Evolutionary conservation across 164 flowering plant genomes (phyloP).

Genomic region (Magnolia officinalis): DNA sequence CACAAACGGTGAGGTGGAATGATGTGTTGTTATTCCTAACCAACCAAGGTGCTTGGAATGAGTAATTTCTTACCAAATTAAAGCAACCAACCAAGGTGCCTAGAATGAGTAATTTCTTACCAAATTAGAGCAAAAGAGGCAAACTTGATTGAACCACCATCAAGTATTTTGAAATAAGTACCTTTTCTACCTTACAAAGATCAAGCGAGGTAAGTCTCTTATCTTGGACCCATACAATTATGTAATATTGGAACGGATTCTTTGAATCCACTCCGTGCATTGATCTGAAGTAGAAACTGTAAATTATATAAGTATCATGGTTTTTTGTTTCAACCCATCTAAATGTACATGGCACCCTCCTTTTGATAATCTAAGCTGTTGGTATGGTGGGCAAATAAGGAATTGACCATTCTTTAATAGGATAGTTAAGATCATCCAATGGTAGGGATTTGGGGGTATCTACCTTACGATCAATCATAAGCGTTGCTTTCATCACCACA

Average conservation of each 20-base stretch:
- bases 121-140: constrained; percentile 2
- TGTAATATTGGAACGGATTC: constrained; percentile 63
- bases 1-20: constrained; percentile 84
- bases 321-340: no score
- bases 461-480: no score
- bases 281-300: constrained; percentile 32
- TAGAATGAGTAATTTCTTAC: constrained; percentile 18
- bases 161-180: constrained; percentile 10
- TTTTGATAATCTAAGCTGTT: no score
- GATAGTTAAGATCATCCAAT: background rate
- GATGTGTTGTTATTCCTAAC: constrained; percentile 63
- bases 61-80: no score
- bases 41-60: no score
- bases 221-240: constrained; percentile 84
- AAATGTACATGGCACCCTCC: no score
- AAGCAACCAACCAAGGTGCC: constrained; percentile 83
- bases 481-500: no score
- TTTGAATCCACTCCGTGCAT: constrained; percentile 69
- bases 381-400: no score
- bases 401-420: no score
- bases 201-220: constrained; percentile 74
- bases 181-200: constrained; percentile 88
- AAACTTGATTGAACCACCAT: background rate
- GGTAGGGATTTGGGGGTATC: no score
- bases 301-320: background rate